Evolutionary conservation across 139 green algal species (phyloP).

Genomic region (Mesostigma viride): DNA sequence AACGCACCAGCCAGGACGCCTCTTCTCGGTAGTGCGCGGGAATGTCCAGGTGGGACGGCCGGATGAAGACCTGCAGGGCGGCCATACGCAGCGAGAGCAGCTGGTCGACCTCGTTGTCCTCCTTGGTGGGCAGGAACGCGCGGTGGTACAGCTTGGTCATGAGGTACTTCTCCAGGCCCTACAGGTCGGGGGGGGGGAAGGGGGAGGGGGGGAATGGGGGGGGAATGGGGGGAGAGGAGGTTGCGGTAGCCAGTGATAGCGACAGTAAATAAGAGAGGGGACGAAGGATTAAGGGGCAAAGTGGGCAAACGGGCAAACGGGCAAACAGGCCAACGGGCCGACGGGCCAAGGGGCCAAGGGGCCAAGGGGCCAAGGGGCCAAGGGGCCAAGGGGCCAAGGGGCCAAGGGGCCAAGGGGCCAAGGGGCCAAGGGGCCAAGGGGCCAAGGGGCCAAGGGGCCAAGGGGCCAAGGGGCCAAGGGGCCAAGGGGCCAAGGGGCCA

Average conservation of each 20-base stretch:
- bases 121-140: conserved; percentile 49
- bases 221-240: not conserved
- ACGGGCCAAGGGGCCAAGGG: too few species aligned
- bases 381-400: too few species aligned
- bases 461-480: too few species aligned
- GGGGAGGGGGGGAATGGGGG: too few species aligned
- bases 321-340: too few species aligned
- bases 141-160: conserved; percentile 82
- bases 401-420: too few species aligned
- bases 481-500: too few species aligned
- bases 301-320: not conserved
- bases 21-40: conserved; percentile 29
- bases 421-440: too few species aligned
- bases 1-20: conserved; percentile 25
- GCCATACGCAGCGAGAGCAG: conserved; percentile 45
- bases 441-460: too few species aligned
- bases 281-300: not conserved
- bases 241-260: not conserved
- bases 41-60: conserved; percentile 70
- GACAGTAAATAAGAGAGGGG: not conserved
- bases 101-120: conserved; percentile 68
- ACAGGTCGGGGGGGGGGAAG: not conserved
- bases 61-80: conserved; percentile 30
- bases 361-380: too few species aligned
- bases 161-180: conserved; percentile 92